Percentiles rank a stretch among this genome's conserved stretches.
Evolutionary conservation across 805 yeast species (phyloP).

Genomic region (Hanseniaspora valbyensis): DNA sequence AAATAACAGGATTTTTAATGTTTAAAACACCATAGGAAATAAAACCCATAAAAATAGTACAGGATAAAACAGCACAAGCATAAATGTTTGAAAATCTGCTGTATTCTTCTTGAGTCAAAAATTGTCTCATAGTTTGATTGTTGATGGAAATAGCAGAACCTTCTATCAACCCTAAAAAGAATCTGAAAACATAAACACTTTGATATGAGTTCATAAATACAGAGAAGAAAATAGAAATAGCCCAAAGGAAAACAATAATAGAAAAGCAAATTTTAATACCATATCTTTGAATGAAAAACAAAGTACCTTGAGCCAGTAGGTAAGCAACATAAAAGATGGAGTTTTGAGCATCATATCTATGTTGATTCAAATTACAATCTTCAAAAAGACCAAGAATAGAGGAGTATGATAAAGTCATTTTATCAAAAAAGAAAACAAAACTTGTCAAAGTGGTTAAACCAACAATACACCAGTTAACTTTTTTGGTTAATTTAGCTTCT

Average conservation of each 20-base stretch:
- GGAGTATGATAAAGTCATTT: constrained; percentile 40
- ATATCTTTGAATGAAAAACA: constrained; percentile 35
- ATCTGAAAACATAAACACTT: constrained; percentile 39
- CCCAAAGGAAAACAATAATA: constrained; percentile 35
- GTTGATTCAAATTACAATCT: constrained; percentile 36
- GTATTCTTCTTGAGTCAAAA: constrained; percentile 38
- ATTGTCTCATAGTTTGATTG: constrained; percentile 40
- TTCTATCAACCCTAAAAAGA: constrained; percentile 43
- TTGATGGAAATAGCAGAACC: constrained; percentile 36
- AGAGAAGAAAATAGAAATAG: constrained; percentile 36
- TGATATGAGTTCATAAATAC: constrained; percentile 37
- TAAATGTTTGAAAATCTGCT: constrained; percentile 46
- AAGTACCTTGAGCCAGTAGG: constrained; percentile 38
- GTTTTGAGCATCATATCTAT: constrained; percentile 38
- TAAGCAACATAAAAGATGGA: constrained; percentile 46
- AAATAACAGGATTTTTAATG: constrained; percentile 22
- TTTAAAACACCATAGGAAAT: constrained; percentile 34
- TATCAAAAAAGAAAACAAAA: constrained; percentile 40
- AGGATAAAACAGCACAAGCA: constrained; percentile 41
- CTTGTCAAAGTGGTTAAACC: constrained; percentile 33
- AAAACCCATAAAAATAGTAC: constrained; percentile 43
- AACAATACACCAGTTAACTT: constrained; percentile 32
- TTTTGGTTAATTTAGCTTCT: constrained; percentile 32
- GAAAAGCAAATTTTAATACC: constrained; percentile 35
- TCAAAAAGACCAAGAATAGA: constrained; percentile 39